Percentiles rank a stretch among this genome's conserved stretches.
Evolutionary conservation across 495 filamentous ascomycete genomes (phyloP).

Genomic region (Neurospora sp.): DNA sequence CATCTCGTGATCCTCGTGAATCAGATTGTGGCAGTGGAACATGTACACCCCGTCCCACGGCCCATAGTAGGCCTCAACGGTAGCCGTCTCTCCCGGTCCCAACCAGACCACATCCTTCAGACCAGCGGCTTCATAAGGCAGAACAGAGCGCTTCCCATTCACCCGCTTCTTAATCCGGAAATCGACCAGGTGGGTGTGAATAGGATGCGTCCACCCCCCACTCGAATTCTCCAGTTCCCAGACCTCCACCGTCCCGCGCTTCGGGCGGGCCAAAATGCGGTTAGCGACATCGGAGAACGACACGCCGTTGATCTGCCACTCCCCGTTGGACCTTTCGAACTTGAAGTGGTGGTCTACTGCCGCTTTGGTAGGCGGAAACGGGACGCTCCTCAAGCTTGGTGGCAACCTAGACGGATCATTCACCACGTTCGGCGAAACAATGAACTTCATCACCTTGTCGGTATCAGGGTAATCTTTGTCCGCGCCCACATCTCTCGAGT

Average conservation of each 20-base stretch:
- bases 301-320: slow-evolving; percentile 44
- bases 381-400: slow-evolving; percentile 1
- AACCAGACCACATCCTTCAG: slow-evolving; percentile 43
- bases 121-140: no score
- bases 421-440: slow-evolving; percentile 36
- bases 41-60: slow-evolving; percentile 49
- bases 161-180: slow-evolving; percentile 38
- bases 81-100: slow-evolving; percentile 35
- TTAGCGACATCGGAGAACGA: slow-evolving; percentile 39
- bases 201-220: slow-evolving; percentile 41
- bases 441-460: slow-evolving; percentile 44
- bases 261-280: slow-evolving; percentile 43
- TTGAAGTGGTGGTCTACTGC: slow-evolving; percentile 31
- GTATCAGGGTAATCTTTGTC: slow-evolving; percentile 39
- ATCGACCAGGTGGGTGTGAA: slow-evolving; percentile 54
- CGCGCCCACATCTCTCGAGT: slow-evolving; percentile 29
- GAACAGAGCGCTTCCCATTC: slow-evolving; percentile 23
- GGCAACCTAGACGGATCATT: slow-evolving; percentile 14
- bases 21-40: slow-evolving; percentile 48
- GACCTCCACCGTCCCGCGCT: slow-evolving; percentile 36
- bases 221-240: slow-evolving; percentile 41
- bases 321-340: slow-evolving; percentile 32
- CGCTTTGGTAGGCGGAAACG: slow-evolving; percentile 14
- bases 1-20: slow-evolving; percentile 53
- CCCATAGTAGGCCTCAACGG: slow-evolving; percentile 38